These are phyloP conservation scores for Orbilia ellipsospora DNA, from an alignment of 2,329 filamentous ascomycete genomes.

Conservation along the genomic window DNA sequence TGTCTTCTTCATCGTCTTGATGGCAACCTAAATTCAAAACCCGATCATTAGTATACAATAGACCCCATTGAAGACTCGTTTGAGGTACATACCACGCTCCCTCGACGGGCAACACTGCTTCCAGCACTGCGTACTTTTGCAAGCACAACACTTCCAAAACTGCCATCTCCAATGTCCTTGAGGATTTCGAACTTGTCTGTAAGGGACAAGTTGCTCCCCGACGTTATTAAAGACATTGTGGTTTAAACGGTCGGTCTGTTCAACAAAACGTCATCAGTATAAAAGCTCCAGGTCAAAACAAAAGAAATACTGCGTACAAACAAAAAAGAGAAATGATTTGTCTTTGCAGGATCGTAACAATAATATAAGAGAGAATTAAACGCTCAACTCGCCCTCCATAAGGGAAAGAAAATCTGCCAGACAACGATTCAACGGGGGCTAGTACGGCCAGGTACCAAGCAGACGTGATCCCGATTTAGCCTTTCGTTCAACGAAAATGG, in stretches of 20 bases:
- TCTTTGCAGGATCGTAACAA: conserved; percentile 25
- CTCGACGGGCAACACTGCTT: conserved; percentile 85
- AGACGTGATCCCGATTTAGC: conserved; percentile 52
- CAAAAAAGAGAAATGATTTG: conserved; percentile 15
- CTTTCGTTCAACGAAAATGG: conserved; percentile 52
- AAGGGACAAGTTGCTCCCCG: conserved; percentile 70
- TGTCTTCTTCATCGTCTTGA: conserved; percentile 99
- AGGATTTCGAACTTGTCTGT: conserved; percentile 96
- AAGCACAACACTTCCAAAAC: conserved; percentile 94
- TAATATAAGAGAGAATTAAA: conserved; percentile 48
- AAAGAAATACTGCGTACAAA: conserved; percentile 14
- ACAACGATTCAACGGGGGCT: conserved; percentile 37
- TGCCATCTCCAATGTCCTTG: conserved; percentile 98
- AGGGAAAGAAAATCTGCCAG: conserved; percentile 42
- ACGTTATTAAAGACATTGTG: conserved; percentile 59
- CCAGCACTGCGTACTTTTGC: conserved; percentile 92
- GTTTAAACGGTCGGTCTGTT: conserved; percentile 35
- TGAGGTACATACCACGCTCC: conserved; percentile 80
- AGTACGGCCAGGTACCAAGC: conserved; percentile 51
- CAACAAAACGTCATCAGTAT: conserved; percentile 32
- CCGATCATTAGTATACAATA: conserved; percentile 5
- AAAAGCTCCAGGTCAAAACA: conserved; percentile 16
- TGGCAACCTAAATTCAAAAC: conserved; percentile 76
- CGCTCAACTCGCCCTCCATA: conserved; percentile 39
- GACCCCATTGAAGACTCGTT: background rate